A percentile compares a stretch with the other conserved stretches of the same genome.
Conservation (phyloP, 441 rosid species). For the Lepidium campestre region DNA sequence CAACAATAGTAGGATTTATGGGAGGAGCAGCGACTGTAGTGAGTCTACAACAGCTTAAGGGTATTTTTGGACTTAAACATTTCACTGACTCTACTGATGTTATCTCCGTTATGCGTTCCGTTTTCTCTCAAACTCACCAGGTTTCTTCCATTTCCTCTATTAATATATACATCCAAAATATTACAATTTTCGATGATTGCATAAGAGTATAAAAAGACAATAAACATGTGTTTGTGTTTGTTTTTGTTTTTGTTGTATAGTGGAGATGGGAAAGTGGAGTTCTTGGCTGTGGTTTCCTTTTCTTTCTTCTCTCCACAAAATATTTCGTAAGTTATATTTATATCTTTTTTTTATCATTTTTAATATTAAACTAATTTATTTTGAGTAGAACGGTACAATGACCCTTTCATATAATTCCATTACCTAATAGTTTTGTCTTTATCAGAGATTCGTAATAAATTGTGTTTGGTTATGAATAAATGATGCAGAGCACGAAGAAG, state of each 20-base stretch:
- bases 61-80: slow-evolving; percentile 69
- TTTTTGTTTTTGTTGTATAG: slow-evolving; percentile 36
- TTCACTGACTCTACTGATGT: slow-evolving; percentile 81
- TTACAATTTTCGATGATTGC: no score
- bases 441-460: not conserved
- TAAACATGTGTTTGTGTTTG: slow-evolving; percentile 5
- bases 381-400: slow-evolving; percentile 2
- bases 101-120: slow-evolving; percentile 74
- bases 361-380: no score
- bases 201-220: not conserved
- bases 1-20: slow-evolving; percentile 96
- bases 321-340: slow-evolving; percentile 53
- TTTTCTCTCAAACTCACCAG: slow-evolving; percentile 74
- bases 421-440: not conserved
- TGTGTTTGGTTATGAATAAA: not conserved
- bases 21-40: slow-evolving; percentile 97
- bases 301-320: slow-evolving; percentile 71
- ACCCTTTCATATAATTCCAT: not conserved
- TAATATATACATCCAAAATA: no score
- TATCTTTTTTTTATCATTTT: no score
- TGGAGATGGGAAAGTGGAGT: slow-evolving; percentile 98
- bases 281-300: slow-evolving; percentile 71
- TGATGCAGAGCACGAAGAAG: slow-evolving; percentile 58
- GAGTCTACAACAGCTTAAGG: slow-evolving; percentile 84
- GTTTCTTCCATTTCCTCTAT: no score